Base-by-base conservation (phyloP, 202 grass and related monocot genomes). In the Bolboschoenoplectus hybrid region DNA sequence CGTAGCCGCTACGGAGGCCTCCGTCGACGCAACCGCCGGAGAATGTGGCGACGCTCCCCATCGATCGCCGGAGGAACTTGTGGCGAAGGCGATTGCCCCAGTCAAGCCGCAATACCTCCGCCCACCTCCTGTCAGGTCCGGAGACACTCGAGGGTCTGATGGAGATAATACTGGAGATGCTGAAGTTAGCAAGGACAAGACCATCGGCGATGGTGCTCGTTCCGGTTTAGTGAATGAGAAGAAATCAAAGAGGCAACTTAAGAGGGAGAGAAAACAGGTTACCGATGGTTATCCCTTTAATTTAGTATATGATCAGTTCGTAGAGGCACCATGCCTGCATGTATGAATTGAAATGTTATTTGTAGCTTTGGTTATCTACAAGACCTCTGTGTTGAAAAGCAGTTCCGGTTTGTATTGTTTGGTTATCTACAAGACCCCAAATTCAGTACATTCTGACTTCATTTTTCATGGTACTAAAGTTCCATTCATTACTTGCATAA, bases 181-280 rank as follows among this genome's bases (percentile, higher is more conserved):
- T 14, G 47, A 70, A 39, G n/a, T 49, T 83, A 32, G 17, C n/a
- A 74, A 86, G 47, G 85, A 85, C 11, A 85, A 86, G 55, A 86
- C 6, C 20, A 62, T 1, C 41, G 52, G 52, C 35, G 52, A 56
- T n/a, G 82, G 20, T 65, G 67, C 68, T 56, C 44, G 55, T 68
- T 67, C 66, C 4, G 73, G 72, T 63, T 81, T 87, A 7, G 81
- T 88, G 47, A 65, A 86, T 67, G 95, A 93, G 82, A 98, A 98
- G 88, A 98, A 93, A 87, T 98, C 93, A 34, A 90, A 91, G 91
- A 84, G 87, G 52, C 93, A 98, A 85, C 79, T 95, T 83, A 97
- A 89, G 84, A 91, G 90, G 17, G 95, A 97, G 35, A 91, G 91
- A 67, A 85, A 92, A 81, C 87, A 93, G 95, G 95, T 97, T 82